phyloP scores from a whole-genome alignment of 371 early-diverging fungal species.

The Mucor sp. region DNA sequence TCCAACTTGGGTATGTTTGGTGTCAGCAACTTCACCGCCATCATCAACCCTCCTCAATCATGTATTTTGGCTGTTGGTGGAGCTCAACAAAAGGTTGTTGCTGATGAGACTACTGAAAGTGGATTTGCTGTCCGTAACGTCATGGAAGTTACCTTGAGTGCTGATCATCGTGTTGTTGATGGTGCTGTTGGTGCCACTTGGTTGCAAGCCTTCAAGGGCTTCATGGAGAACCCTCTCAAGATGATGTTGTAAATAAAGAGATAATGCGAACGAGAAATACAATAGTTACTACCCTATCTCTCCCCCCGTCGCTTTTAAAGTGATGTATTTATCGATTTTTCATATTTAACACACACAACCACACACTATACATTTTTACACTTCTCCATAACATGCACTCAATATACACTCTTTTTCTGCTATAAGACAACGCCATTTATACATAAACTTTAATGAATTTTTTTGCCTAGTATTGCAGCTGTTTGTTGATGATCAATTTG shows the following conservation, averaged over 20 bases:
- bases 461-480: not conserved
- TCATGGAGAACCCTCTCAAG: slow-evolving; percentile 84
- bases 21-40: slow-evolving; percentile 93
- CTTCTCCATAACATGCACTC: slow-evolving; percentile 2
- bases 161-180: slow-evolving; percentile 97
- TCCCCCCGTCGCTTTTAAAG: not conserved
- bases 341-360: not conserved
- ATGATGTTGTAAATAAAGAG: slow-evolving; percentile 13
- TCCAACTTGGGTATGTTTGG: slow-evolving; percentile 99
- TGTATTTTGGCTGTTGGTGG: slow-evolving; percentile 95
- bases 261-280: not conserved
- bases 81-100: slow-evolving; percentile 82
- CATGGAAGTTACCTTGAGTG: slow-evolving; percentile 91
- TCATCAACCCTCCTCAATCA: slow-evolving; percentile 97
- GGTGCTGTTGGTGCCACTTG: slow-evolving; percentile 95
- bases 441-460: not conserved
- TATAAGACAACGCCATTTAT: not conserved
- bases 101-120: slow-evolving; percentile 65
- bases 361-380: not conserved
- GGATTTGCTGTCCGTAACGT: slow-evolving; percentile 70
- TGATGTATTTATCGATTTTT: not conserved
- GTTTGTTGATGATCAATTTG: not conserved
- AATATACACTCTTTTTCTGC: not conserved
- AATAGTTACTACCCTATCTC: not conserved
- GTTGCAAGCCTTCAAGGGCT: slow-evolving; percentile 88